phyloP scores from a whole-genome alignment of 768 basidiomycete species.

The Trametes cubensis region DNA sequence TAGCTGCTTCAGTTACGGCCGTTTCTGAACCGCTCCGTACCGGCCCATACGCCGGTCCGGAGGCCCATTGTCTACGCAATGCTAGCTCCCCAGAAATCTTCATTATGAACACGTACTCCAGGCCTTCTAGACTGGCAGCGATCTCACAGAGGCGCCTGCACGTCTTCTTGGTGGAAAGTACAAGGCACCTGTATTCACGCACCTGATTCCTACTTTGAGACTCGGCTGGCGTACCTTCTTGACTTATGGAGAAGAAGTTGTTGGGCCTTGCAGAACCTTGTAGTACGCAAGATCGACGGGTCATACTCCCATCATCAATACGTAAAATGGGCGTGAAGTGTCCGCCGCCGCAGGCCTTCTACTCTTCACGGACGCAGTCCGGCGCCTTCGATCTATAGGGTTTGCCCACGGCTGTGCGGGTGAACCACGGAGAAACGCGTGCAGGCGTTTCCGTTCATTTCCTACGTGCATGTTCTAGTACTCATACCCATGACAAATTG shows the following conservation, averaged over 20 bases:
- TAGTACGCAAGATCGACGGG: constrained; percentile 16
- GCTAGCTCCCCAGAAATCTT: background rate
- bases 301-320: constrained; percentile 22
- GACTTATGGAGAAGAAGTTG: constrained; percentile 18
- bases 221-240: constrained; percentile 23
- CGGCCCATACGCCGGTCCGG: no score
- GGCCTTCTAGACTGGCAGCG: background rate
- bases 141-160: background rate
- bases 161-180: background rate
- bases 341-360: constrained; percentile 11
- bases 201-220: constrained; percentile 4
- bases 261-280: constrained; percentile 15
- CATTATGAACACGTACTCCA: background rate
- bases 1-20: no score
- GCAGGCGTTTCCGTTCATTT: background rate
- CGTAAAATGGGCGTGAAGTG: constrained; percentile 20
- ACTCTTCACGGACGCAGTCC: constrained; percentile 14
- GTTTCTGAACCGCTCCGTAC: no score
- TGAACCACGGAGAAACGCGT: constrained; percentile 19
- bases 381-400: constrained; percentile 11
- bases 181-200: constrained; percentile 1
- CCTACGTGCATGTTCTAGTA: background rate
- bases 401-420: constrained; percentile 6
- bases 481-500: constrained; percentile 1
- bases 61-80: no score